These are phyloP conservation scores for Senna tora DNA, from an alignment of 306 rosid genomes.

Conservation along the genomic window DNA sequence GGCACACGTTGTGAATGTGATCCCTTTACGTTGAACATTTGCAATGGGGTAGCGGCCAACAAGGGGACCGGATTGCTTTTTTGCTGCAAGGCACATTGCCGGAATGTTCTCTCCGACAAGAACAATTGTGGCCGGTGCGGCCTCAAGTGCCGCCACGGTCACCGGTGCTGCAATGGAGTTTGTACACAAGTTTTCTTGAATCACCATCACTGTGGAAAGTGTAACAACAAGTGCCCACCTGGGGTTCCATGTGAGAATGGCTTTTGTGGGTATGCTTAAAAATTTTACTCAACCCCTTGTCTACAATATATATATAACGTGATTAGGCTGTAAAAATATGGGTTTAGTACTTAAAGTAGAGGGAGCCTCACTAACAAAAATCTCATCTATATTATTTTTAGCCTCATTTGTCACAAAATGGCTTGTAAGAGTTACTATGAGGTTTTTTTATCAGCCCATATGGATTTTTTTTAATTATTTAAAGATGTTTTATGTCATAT, in stretches of 20 bases:
- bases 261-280: constrained; percentile 67
- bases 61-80: constrained; percentile 55
- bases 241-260: constrained; percentile 57
- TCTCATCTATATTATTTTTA: no score
- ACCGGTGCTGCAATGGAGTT: constrained; percentile 57
- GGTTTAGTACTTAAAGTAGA: no score
- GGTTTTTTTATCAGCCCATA: no score
- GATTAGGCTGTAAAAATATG: no score
- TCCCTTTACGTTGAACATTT: constrained; percentile 38
- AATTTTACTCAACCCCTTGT: no score
- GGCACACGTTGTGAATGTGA: constrained; percentile 53
- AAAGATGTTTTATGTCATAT: no score
- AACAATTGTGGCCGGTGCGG: constrained; percentile 64
- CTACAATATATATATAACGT: no score
- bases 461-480: no score
- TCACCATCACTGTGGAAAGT: constrained; percentile 64
- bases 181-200: constrained; percentile 48
- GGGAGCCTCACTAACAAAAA: no score
- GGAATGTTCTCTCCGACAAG: constrained; percentile 59
- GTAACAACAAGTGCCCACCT: constrained; percentile 48
- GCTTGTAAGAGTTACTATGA: no score
- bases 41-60: constrained; percentile 60
- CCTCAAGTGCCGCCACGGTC: constrained; percentile 50
- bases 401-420: no score
- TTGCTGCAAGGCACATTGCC: constrained; percentile 77